Percentiles rank a stretch among this genome's conserved stretches.
Evolutionary conservation across 306 rosid genomes (phyloP).

Genomic region (Fagus crenata): DNA sequence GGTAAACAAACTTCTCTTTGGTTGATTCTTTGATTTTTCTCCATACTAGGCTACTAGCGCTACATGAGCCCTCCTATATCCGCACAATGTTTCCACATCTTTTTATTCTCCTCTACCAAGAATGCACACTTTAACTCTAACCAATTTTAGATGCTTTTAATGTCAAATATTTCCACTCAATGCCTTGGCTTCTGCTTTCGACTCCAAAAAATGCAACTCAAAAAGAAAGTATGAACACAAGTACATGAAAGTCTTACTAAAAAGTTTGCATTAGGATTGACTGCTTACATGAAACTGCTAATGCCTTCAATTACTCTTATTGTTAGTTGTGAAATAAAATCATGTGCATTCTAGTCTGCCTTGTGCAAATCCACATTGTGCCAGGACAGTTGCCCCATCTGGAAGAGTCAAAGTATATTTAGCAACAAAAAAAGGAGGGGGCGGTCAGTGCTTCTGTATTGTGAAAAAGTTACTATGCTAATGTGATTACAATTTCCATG

Average conservation of each 20-base stretch:
- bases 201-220: not conserved
- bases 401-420: too few species aligned
- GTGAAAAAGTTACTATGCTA: too few species aligned
- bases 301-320: too few species aligned
- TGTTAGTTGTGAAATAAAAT: too few species aligned
- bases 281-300: too few species aligned
- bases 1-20: conserved; percentile 22
- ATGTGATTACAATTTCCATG: too few species aligned
- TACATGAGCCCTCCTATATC: not conserved
- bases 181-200: not conserved
- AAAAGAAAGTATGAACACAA: not conserved
- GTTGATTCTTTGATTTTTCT: conserved; percentile 4
- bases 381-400: too few species aligned
- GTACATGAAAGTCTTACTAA: not conserved
- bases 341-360: too few species aligned
- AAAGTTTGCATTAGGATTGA: not conserved
- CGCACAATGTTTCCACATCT: too few species aligned
- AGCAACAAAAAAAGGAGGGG: too few species aligned
- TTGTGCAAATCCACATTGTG: too few species aligned
- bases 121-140: not conserved
- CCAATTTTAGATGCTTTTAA: not conserved
- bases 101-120: not conserved
- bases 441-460: too few species aligned
- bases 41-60: not conserved
- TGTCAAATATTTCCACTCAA: not conserved